Evolutionary conservation across 1,284 basidiomycete species (phyloP).

Genomic region (Microbotryomycetes sp.): DNA sequence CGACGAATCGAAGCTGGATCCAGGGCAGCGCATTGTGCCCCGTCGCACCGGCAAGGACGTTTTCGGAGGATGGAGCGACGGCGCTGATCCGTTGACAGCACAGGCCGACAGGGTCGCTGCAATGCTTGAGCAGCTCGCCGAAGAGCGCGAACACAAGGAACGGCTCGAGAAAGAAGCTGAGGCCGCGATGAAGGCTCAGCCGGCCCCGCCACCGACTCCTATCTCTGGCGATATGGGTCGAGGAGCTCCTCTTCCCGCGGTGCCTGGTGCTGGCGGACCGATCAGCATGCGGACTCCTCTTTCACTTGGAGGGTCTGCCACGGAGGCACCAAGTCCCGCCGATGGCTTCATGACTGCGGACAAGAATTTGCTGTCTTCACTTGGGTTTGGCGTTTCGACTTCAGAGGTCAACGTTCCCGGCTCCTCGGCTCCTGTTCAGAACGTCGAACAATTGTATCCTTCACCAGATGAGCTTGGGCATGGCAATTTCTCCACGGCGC

Average conservation of each 20-base stretch:
- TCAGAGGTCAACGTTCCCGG: neutral
- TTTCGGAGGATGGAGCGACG: no score
- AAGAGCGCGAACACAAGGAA: neutral
- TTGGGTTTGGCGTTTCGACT: neutral
- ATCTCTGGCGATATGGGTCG: neutral
- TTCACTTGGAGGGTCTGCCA: slow-evolving; percentile 23
- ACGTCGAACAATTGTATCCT: slow-evolving; percentile 22
- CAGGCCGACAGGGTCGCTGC: neutral
- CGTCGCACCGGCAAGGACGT: no score
- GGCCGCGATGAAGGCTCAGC: neutral
- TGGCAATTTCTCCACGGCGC: neutral
- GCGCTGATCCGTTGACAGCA: neutral
- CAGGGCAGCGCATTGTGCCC: neutral
- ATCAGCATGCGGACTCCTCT: slow-evolving; percentile 33
- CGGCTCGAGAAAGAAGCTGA: slow-evolving; percentile 4
- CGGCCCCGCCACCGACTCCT: neutral
- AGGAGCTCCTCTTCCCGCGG: neutral
- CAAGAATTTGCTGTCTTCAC: neutral
- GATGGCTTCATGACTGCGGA: slow-evolving; percentile 9
- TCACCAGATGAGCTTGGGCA: slow-evolving; percentile 19
- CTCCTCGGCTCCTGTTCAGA: neutral
- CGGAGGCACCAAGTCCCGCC: slow-evolving; percentile 28
- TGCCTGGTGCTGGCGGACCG: slow-evolving; percentile 12
- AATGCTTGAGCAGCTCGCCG: neutral
- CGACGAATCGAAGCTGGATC: neutral